Evolutionary conservation across 441 rosid species (phyloP), one percentile per base, ranked within the genome.

Genomic region (Syzygium syzygioides): DNA sequence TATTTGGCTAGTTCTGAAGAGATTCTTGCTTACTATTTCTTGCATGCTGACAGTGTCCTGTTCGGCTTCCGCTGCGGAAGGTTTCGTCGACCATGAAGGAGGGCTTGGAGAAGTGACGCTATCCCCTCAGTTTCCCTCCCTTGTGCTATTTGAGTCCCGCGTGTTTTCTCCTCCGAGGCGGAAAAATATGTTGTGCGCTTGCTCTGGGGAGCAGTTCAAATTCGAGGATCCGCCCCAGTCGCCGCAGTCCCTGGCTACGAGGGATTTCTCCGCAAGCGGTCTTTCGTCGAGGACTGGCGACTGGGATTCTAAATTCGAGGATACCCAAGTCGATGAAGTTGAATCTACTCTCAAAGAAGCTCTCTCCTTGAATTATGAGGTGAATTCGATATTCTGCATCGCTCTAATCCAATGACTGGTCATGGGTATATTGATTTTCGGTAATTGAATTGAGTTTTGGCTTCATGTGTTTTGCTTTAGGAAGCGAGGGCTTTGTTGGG

Each of bases 401-500:
- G 15, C 45, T 60, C 32, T 25, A 55, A 76, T 85, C 9, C 55
- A 3, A 53, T 52, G 41, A 71, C 26, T 57, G 54, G 18, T 84
- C 34, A 55, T 30, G 62, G 30, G 48, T 55, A 54, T 13, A 26
- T 60, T 60, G 25, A 37, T 66, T 71, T 86, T 34, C 13, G 32
- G 18, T 23, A 18, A 59, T 56, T 14, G 41, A 55, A 56, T 87
- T 26, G 66, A 37, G 86, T 37, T 9, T 25, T 41, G 2, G 53
- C 90, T 26, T 89, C 89, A 59, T 57, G 64, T 32, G 18, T 34
- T 87, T 55, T 53, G 66, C 87, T 92, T 84, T 88, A 98, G 99
- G 99, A 97, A 94, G 99, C 99, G 45, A 96, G 99, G 93, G 98
- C 99, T 56, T 92, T 98, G 94, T 68, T 98, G 88, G 99, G 99